phyloP scores from a whole-genome alignment of 1,139 yeast genomes.

The Candida sp. region DNA sequence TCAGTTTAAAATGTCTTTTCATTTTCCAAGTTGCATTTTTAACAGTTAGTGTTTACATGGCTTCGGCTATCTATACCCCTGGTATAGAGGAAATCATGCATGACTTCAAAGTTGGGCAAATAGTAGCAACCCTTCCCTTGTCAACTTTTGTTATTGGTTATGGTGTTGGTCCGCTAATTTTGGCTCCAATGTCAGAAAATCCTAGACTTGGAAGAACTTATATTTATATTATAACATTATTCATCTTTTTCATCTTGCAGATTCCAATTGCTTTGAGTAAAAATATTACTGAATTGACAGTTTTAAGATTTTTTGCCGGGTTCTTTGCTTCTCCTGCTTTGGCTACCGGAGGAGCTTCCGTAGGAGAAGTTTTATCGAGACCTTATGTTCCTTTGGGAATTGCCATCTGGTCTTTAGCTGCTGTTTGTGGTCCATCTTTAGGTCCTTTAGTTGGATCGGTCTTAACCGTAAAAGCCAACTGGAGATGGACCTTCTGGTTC shows the following conservation, averaged over 20 bases:
- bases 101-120: constrained; percentile 40
- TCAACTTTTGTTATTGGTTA: constrained; percentile 46
- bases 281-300: constrained; percentile 27
- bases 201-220: constrained; percentile 51
- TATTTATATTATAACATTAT: constrained; percentile 25
- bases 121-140: constrained; percentile 43
- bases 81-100: constrained; percentile 31
- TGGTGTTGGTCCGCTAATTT: constrained; percentile 53
- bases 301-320: constrained; percentile 31
- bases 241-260: constrained; percentile 29
- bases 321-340: constrained; percentile 34
- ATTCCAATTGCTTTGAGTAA: constrained; percentile 29
- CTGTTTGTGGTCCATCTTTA: constrained; percentile 29
- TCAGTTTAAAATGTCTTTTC: constrained; percentile 14
- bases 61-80: constrained; percentile 27
- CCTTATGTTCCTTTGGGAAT: constrained; percentile 25
- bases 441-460: constrained; percentile 33
- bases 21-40: constrained; percentile 18
- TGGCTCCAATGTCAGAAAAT: constrained; percentile 53
- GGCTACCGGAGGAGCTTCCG: constrained; percentile 37
- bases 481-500: constrained; percentile 50
- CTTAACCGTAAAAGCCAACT: constrained; percentile 20
- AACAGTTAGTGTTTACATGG: constrained; percentile 23
- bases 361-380: constrained; percentile 22
- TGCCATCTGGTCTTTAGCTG: constrained; percentile 28